Evolutionary conservation across 257 asterid genomes (phyloP).

Genomic region (Solanum sparsipilum): DNA sequence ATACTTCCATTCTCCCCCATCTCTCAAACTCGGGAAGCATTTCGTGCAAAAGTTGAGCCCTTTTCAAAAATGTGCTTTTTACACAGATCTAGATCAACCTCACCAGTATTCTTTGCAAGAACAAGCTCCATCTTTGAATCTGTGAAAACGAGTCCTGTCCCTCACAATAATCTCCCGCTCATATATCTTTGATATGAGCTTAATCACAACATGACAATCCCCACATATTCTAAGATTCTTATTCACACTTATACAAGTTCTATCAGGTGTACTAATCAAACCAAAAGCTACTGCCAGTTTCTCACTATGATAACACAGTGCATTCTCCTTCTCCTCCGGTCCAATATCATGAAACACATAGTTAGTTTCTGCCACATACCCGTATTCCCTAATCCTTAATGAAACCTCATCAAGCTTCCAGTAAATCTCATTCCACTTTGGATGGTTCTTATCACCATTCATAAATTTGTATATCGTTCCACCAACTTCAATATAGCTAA

Average conservation of each 20-base stretch:
- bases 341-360: constrained; percentile 86
- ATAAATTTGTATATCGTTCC: constrained; percentile 48
- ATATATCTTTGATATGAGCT: constrained; percentile 63
- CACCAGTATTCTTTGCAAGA: constrained; percentile 85
- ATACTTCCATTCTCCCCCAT: not conserved
- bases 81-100: not conserved
- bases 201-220: constrained; percentile 80
- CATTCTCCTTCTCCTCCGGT: constrained; percentile 87
- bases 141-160: constrained; percentile 83
- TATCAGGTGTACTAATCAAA: constrained; percentile 46
- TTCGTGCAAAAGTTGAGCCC: not conserved
- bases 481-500: constrained; percentile 62
- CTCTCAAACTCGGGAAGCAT: not conserved
- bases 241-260: constrained; percentile 44
- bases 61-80: too few species aligned
- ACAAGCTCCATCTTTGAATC: constrained; percentile 64
- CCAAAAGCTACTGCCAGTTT: constrained; percentile 84
- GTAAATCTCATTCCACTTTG: constrained; percentile 45
- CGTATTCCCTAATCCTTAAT: constrained; percentile 36
- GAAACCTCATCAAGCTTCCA: constrained; percentile 62
- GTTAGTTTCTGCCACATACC: constrained; percentile 69
- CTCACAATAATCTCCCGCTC: constrained; percentile 65
- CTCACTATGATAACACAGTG: constrained; percentile 73
- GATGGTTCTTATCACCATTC: constrained; percentile 62
- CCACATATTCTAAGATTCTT: constrained; percentile 96